Conservation (phyloP, 169 alveolate species). For the Plasmodium billcollinsi region DNA sequence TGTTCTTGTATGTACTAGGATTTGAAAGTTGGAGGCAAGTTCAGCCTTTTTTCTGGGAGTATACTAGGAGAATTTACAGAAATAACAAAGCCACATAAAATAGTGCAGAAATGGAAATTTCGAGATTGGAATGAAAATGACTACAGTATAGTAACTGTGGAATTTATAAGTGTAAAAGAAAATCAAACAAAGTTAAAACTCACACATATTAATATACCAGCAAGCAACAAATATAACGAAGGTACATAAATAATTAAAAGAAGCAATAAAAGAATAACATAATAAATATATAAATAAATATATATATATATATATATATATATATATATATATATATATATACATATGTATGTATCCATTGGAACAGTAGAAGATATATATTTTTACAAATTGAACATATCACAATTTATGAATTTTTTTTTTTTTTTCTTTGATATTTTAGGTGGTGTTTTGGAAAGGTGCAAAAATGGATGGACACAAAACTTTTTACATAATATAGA, state of each 20-base stretch:
- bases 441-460: conserved; percentile 71
- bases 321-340: background rate
- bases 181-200: conserved; percentile 55
- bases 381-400: background rate
- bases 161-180: conserved; percentile 42
- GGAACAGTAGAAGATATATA: background rate
- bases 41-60: conserved; percentile 42
- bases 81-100: conserved; percentile 32
- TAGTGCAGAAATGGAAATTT: conserved; percentile 53
- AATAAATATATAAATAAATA: background rate
- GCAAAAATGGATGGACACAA: conserved; percentile 74
- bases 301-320: background rate
- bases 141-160: conserved; percentile 50
- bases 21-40: conserved; percentile 68
- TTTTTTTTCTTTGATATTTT: background rate
- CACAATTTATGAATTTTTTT: no score
- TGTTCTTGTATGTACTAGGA: conserved; percentile 17
- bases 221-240: conserved; percentile 41
- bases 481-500: conserved; percentile 53
- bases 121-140: conserved; percentile 54
- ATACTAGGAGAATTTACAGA: conserved; percentile 38
- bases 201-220: conserved; percentile 53
- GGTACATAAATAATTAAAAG: conserved; percentile 7
- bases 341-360: background rate
- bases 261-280: no score